phyloP scores from a whole-genome alignment of 768 basidiomycete species.

The Amanita phalloides region DNA sequence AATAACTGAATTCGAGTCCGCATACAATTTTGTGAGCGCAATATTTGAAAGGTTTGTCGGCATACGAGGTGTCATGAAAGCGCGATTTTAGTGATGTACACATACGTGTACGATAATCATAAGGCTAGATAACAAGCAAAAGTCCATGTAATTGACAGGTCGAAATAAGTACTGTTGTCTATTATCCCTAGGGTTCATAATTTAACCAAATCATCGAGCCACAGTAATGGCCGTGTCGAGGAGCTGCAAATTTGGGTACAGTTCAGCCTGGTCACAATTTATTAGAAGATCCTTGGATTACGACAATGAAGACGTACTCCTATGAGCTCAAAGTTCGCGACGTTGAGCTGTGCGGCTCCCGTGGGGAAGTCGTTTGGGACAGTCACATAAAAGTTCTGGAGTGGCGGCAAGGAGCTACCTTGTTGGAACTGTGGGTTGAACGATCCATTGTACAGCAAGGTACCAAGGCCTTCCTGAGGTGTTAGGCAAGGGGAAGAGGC shows the following conservation, averaged over 20 bases:
- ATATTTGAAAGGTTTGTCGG: too few species aligned
- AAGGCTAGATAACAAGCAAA: too few species aligned
- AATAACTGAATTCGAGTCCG: too few species aligned
- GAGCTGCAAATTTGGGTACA: not conserved
- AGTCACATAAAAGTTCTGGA: conserved; percentile 33
- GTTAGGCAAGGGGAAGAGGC: conserved; percentile 12
- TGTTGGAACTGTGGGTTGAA: conserved; percentile 24
- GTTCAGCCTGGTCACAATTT: not conserved
- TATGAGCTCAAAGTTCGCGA: conserved; percentile 25
- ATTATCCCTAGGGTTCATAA: not conserved
- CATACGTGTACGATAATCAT: too few species aligned
- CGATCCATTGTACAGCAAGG: conserved; percentile 34
- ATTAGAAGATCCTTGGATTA: not conserved
- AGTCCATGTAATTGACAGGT: too few species aligned
- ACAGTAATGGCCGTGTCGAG: not conserved
- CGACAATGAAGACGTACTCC: conserved; percentile 23
- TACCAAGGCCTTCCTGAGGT: conserved; percentile 22
- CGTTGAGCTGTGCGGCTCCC: conserved; percentile 24
- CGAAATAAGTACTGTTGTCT: too few species aligned
- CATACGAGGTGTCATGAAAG: too few species aligned
- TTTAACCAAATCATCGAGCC: not conserved
- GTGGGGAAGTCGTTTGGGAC: conserved; percentile 18
- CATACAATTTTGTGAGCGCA: too few species aligned
- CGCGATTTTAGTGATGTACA: too few species aligned
- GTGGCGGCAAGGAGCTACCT: conserved; percentile 19